Percentiles rank a stretch among this genome's conserved stretches.
Conservation (phyloP, 129 eudicot species). For the carrot (Daucus carota) region DH1_v3.0 NC_030381.2:27272001-27272500, state of each 20-base stretch:
- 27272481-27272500: too few relatives aligned
- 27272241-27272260: not conserved
- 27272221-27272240: not conserved
- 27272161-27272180: not conserved
- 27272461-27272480: too few relatives aligned
- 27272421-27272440: too few relatives aligned
- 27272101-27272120: conserved; percentile 3
- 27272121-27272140: not conserved
- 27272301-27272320: not conserved
- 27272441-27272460: too few relatives aligned
- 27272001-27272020: not conserved
- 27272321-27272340: not conserved
- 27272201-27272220: not conserved
- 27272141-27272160: not conserved
- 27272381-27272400: too few relatives aligned
- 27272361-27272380: too few relatives aligned
- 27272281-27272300: not conserved
- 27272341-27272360: too few relatives aligned
- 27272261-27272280: not conserved
- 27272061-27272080: not conserved
- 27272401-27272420: too few relatives aligned
- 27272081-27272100: conserved; percentile 10
- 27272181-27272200: not conserved
- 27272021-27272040: too few relatives aligned
- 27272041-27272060: too few relatives aligned